phyloP scores from a whole-genome alignment of 2,329 filamentous ascomycete genomes.

The Alternaria solani region DNA sequence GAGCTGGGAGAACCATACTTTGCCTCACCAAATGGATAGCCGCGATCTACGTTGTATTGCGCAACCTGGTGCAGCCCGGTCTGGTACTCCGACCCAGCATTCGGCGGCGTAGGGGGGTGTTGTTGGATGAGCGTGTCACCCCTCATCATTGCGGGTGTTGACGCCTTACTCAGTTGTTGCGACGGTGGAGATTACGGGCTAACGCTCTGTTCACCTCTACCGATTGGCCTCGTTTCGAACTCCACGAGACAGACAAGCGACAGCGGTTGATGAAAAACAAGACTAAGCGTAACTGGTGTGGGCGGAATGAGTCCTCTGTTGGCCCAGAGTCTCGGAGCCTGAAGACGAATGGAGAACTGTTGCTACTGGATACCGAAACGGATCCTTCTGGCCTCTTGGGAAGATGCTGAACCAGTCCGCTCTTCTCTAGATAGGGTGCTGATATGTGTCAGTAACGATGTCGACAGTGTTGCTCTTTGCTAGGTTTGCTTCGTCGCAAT shows the following conservation, averaged over 20 bases:
- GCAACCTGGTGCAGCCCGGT: slow-evolving; percentile 53
- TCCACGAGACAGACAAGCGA: slow-evolving; percentile 21
- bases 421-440: slow-evolving; percentile 28
- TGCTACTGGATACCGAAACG: slow-evolving; percentile 2
- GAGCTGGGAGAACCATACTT: slow-evolving; percentile 42
- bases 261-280: slow-evolving; percentile 3
- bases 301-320: slow-evolving; percentile 3
- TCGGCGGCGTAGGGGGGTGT: slow-evolving; percentile 50
- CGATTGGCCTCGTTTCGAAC: slow-evolving; percentile 14
- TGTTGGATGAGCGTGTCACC: slow-evolving; percentile 45
- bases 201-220: slow-evolving; percentile 9
- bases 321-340: slow-evolving; percentile 14
- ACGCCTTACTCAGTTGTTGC: slow-evolving; percentile 16
- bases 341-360: slow-evolving; percentile 11
- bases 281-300: background rate
- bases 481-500: slow-evolving; percentile 47
- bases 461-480: slow-evolving; percentile 26
- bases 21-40: slow-evolving; percentile 48
- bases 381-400: slow-evolving; percentile 22
- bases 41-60: slow-evolving; percentile 53
- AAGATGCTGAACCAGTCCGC: slow-evolving; percentile 21
- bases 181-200: slow-evolving; percentile 14
- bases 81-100: slow-evolving; percentile 40
- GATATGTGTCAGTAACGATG: slow-evolving; percentile 38
- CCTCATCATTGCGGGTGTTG: slow-evolving; percentile 38